Percentiles rank a stretch among this genome's conserved stretches.
Evolutionary conservation across 345 rosid genomes (phyloP).

Genomic region (Syzygium aromaticum): DNA sequence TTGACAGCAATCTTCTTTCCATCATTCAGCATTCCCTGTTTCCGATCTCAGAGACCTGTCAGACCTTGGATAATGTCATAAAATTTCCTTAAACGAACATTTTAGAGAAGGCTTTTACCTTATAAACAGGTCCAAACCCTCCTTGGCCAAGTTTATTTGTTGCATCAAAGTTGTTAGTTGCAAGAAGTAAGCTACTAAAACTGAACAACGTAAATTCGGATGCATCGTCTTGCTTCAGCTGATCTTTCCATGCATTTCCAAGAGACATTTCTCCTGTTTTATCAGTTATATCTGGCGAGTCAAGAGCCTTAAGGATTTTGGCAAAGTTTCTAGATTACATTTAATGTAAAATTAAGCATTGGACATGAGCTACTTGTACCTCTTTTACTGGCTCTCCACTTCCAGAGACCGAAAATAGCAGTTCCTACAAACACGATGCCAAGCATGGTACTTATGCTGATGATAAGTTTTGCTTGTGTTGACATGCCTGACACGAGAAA

Average conservation of each 20-base stretch:
- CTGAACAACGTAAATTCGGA: background rate
- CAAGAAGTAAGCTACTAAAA: background rate
- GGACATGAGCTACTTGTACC: background rate
- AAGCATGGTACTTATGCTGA: background rate
- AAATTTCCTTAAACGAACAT: background rate
- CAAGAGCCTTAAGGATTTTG: background rate
- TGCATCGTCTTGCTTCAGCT: background rate
- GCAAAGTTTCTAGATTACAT: background rate
- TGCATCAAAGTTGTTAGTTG: background rate
- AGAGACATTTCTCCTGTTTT: background rate
- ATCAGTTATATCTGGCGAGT: background rate
- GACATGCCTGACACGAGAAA: background rate
- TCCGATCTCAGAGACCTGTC: background rate
- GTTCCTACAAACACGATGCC: background rate
- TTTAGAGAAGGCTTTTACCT: background rate
- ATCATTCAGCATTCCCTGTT: constrained; percentile 37
- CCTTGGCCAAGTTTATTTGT: constrained; percentile 5
- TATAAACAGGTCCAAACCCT: constrained; percentile 3
- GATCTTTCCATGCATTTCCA: background rate
- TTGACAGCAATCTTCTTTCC: constrained; percentile 55
- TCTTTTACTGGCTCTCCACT: background rate
- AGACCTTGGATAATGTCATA: background rate
- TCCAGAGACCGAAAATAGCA: background rate
- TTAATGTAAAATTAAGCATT: background rate
- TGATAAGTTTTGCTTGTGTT: background rate